Evolutionary conservation across 176 grass and related monocot genomes (phyloP).

Genomic region (Phoenix roebelenii): DNA sequence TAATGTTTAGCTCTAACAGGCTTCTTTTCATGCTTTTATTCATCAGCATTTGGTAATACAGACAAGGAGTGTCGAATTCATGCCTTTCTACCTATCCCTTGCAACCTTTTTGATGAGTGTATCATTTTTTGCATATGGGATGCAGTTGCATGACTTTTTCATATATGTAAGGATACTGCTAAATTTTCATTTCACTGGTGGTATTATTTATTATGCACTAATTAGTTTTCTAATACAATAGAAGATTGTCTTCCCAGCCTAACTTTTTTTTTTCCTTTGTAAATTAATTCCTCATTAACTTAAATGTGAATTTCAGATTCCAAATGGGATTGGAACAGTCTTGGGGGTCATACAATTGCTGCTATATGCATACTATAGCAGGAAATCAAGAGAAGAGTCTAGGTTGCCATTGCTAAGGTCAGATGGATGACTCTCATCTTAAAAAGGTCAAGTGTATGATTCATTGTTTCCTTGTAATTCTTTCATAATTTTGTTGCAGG

Average conservation of each 20-base stretch:
- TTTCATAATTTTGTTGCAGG: too few species aligned
- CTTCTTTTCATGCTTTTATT: background rate
- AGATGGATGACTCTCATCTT: background rate
- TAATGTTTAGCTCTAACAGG: too few species aligned
- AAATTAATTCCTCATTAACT: background rate
- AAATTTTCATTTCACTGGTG: too few species aligned
- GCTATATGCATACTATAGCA: slow-evolving; percentile 72
- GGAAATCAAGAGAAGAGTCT: slow-evolving; percentile 26
- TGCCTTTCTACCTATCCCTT: slow-evolving; percentile 88
- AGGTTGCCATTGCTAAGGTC: slow-evolving; percentile 38
- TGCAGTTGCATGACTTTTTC: slow-evolving; percentile 55
- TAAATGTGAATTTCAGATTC: slow-evolving; percentile 45
- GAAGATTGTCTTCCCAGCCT: too few species aligned
- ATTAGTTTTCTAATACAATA: too few species aligned
- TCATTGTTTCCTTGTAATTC: too few species aligned
- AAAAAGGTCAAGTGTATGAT: background rate
- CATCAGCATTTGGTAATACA: slow-evolving; percentile 65
- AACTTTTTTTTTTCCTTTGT: too few species aligned
- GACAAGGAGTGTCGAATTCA: slow-evolving; percentile 80
- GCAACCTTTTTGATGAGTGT: slow-evolving; percentile 54
- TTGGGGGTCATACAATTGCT: slow-evolving; percentile 59
- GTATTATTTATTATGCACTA: too few species aligned
- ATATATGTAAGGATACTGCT: slow-evolving; percentile 51
- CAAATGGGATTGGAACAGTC: slow-evolving; percentile 80
- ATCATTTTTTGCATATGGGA: slow-evolving; percentile 53